Evolutionary conservation across 2,329 filamentous ascomycete species (phyloP), one percentile per base, ranked within the genome.

Genomic region (Rachicladosporium sp.): DNA sequence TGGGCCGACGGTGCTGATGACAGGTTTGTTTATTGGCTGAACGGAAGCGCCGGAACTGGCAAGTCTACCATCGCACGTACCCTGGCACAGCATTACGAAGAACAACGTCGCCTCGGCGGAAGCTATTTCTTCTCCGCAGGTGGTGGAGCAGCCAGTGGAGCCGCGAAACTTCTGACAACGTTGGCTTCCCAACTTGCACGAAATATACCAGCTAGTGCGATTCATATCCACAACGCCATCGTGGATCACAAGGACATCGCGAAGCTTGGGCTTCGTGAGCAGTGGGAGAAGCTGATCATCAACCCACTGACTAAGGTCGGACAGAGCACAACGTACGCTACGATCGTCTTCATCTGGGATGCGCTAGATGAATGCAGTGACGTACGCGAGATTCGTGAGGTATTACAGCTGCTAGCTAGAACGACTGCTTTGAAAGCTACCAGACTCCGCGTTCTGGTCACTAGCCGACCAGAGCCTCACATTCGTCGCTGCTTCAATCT

Each of bases 61-160:
- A 60, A 59, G 34, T 58, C 54, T 2, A 59, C 58, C 0, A 50
- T 59, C n/a, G 46, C 55, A 10, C 50, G 50, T 7, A 56, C 57
- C 0, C 37, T 61, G 0, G 56, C 54, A 4, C 15, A 44, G 29
- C 31, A 35, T 10, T 44, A 48, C 34, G 10, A 45, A 8, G 13
- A 40, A 4, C 21, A 34, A 23, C 4, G 33, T n/a, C 19, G 36
- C 2, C 42, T 47, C 1, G 49, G 44, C 13, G 49, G 43, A 4
- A 50, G 43, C 37, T 51, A 52, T 29, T 51, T 50, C 41, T 53
- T 53, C 41, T 46, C 42, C 21, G 33, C 44, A 10, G 44, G 45
- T 6, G 33, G 41, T 10, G 40, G 30, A 3, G 46, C 44, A 10
- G 41, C 41, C 11, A 38, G 45, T 6, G 41, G 46, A 31, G 43